phyloP scores from a whole-genome alignment of 371 early-diverging fungal species.

The Saksenaea oblongispora region DNA sequence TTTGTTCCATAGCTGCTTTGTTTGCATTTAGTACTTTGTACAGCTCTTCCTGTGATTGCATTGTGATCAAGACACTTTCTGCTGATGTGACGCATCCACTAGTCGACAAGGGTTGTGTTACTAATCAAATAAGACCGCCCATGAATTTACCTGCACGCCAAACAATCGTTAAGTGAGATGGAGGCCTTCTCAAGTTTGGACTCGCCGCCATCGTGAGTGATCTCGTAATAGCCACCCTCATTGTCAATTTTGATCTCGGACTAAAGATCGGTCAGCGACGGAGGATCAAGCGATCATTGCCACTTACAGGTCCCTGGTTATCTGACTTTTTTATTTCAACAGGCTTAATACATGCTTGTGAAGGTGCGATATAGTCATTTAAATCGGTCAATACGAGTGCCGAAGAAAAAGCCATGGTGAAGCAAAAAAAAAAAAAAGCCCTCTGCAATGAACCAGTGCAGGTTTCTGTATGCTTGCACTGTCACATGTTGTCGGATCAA shows the following conservation, averaged over 20 bases:
- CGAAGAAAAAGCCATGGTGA: conserved; percentile 70
- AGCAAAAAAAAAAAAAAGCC: not conserved
- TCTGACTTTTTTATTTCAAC: conserved; percentile 74
- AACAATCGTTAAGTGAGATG: conserved; percentile 92
- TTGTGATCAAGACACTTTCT: conserved; percentile 87
- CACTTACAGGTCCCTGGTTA: conserved; percentile 44
- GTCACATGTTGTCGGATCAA: no score
- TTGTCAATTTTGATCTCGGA: conserved; percentile 68
- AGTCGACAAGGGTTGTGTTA: not conserved
- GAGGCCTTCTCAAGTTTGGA: conserved; percentile 81
- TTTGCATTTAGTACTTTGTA: conserved; percentile 74
- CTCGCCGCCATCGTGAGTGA: conserved; percentile 82
- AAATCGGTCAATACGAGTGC: conserved; percentile 87
- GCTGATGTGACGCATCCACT: conserved; percentile 98
- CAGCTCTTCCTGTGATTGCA: conserved; percentile 91
- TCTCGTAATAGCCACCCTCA: conserved; percentile 77
- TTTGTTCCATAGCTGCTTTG: conserved; percentile 41
- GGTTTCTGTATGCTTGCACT: no score
- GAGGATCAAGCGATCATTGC: conserved; percentile 9
- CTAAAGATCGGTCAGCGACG: conserved; percentile 27
- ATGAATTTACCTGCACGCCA: conserved; percentile 87
- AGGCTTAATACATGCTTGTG: conserved; percentile 95
- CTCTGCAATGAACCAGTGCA: no score
- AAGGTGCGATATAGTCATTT: conserved; percentile 94
- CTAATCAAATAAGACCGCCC: conserved; percentile 1